Evolutionary conservation across 208 protist species (phyloP), one percentile per base, ranked within the genome.

Genomic region (Porcisia hertigi): DNA sequence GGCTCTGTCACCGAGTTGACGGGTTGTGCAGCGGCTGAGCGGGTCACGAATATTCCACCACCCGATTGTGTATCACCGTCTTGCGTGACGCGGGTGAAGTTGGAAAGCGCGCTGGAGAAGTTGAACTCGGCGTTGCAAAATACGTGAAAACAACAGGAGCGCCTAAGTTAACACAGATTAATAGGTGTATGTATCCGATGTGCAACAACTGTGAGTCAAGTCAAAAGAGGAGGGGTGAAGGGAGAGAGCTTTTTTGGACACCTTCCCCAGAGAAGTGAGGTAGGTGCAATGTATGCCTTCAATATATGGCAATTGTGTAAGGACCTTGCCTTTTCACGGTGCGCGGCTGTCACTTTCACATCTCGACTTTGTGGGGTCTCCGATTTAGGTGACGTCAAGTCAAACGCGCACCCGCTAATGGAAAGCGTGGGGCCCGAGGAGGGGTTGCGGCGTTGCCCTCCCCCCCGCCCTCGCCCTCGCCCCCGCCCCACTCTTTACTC

Each of bases 81-180:
- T 47, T 59, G 52, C 2, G 69, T 58, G 43, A 59, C 54, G 55
- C 11, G 73, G 45, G 63, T 60, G 41, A 80, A 73, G 43, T 41
- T 85, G 64, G 36, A 79, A 43, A 74, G 71, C 20, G 81, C 81
- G 7, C 45, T 85, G n/a, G 66, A 85, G 34, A 85, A 80, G 70
- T 52, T 80, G 25, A 62, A 12, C 14, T 76, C 71, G 43, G 80
- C 80, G 7, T 55, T 84, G 66, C 52, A 43, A 45, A 74, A 62
- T 49, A 67, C 74, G 52, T 77, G 54, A 65, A 53, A 30, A 30
- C 30, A 30, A 30, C 30, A 30, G 30, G 30, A 30, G 30, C 30
- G 30, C 30, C 30, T 30, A 30, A 30, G 30, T 30, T 30, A 30
- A 30, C 30, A 0, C 30, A 30, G 30, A 30, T 30, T 30, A 30